These are phyloP conservation scores for Monilinia fructicola DNA, from an alignment of 2,329 filamentous ascomycete genomes.

Conservation along the genomic window DNA sequence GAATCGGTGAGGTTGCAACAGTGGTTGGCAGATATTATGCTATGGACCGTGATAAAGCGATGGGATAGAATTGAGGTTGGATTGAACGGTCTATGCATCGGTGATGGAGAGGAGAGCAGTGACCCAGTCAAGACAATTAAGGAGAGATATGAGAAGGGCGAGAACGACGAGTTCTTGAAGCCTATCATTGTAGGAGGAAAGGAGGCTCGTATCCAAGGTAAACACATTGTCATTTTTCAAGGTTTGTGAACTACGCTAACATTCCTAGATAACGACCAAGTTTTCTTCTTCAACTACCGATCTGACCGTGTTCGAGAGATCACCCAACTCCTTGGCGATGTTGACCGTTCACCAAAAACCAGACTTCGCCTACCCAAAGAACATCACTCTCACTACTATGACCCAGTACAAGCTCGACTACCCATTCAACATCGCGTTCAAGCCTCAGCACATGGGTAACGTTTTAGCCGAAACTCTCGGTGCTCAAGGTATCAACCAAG, in stretches of 20 bases:
- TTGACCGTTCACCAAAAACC: slow-evolving; percentile 87
- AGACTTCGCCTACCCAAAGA: slow-evolving; percentile 91
- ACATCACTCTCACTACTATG: slow-evolving; percentile 89
- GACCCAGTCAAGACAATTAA: slow-evolving; percentile 86
- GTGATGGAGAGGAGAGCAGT: slow-evolving; percentile 80
- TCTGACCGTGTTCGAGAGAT: slow-evolving; percentile 96
- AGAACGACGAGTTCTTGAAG: slow-evolving; percentile 97
- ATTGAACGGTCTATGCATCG: slow-evolving; percentile 76
- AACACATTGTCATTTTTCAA: slow-evolving; percentile 31
- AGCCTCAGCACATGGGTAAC: slow-evolving; percentile 94
- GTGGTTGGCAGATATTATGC: slow-evolving; percentile 95
- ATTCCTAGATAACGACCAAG: slow-evolving; percentile 74
- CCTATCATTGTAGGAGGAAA: slow-evolving; percentile 92
- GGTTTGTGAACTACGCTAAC: background rate
- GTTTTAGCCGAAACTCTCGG: slow-evolving; percentile 96
- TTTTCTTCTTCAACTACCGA: slow-evolving; percentile 99
- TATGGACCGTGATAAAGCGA: slow-evolving; percentile 99
- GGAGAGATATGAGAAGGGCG: slow-evolving; percentile 80
- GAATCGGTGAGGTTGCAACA: slow-evolving; percentile 83
- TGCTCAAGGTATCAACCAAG: slow-evolving; percentile 87
- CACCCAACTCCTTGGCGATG: slow-evolving; percentile 87
- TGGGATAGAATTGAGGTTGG: slow-evolving; percentile 94
- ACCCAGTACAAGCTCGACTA: slow-evolving; percentile 97
- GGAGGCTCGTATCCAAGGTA: slow-evolving; percentile 81
- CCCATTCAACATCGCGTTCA: slow-evolving; percentile 87